phyloP scores from a whole-genome alignment of 768 basidiomycete species.

The Termitomyces sp. region DNA sequence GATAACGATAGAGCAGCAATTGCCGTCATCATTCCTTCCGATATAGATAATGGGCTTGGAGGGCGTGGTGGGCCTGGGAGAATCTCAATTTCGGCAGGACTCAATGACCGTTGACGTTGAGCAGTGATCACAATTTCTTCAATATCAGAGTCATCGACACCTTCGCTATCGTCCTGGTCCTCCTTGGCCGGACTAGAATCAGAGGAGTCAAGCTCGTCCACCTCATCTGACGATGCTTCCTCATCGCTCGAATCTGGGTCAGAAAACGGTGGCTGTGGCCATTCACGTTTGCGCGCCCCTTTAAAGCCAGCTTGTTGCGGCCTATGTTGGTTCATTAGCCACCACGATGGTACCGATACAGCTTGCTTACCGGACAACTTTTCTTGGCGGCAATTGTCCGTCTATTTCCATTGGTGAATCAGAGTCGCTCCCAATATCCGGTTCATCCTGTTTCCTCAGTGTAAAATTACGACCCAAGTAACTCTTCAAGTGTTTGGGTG shows the following conservation, averaged over 20 bases:
- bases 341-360: not conserved
- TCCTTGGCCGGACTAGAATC: slow-evolving; percentile 2
- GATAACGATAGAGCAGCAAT: slow-evolving; percentile 27
- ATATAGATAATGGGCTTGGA: not conserved
- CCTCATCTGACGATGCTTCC: slow-evolving; percentile 7
- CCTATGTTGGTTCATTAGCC: not conserved
- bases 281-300: slow-evolving; percentile 19
- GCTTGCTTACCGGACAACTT: not conserved
- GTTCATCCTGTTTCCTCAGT: slow-evolving; percentile 7
- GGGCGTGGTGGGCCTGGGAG: slow-evolving; percentile 12
- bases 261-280: slow-evolving; percentile 7
- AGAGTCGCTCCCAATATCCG: slow-evolving; percentile 3
- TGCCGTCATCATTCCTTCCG: slow-evolving; percentile 24
- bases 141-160: slow-evolving; percentile 2
- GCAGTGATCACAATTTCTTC: slow-evolving; percentile 7
- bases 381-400: not conserved
- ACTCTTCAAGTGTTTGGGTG: slow-evolving; percentile 1
- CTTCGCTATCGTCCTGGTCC: not conserved
- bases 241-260: slow-evolving; percentile 8
- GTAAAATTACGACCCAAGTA: slow-evolving; percentile 9
- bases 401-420: slow-evolving; percentile 13
- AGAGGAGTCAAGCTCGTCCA: slow-evolving; percentile 1
- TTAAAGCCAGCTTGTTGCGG: slow-evolving; percentile 10
- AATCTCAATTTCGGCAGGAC: slow-evolving; percentile 15
- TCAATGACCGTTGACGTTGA: slow-evolving; percentile 11